Evolutionary conservation across 148 eudicot genomes (phyloP), one percentile per base, ranked within the genome.

Genomic region (Hydrangea macrophylla): DNA sequence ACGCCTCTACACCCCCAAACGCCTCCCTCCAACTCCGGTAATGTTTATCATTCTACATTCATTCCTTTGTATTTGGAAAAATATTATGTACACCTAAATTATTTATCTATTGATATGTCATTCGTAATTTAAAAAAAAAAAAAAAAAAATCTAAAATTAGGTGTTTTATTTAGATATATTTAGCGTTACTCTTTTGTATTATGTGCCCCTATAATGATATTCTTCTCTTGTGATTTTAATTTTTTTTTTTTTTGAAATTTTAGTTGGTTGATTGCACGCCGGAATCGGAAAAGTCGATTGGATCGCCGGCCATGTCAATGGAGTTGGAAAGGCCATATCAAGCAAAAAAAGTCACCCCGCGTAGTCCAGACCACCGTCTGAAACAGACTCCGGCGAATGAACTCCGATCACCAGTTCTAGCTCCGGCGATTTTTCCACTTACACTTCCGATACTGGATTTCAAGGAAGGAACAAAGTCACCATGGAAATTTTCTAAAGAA

Each of bases 401-500:
- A 28, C 25, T 28, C 22, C 75, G 32, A 33, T 56, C 78, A 3
- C 67, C 73, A 31, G n/a, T 32, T 36, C 7, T 8, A 27, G 51
- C 70, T 1, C 65, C 50, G 31, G 58, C 56, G 11, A 37, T 23
- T 18, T 39, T 26, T 0, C 77, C 80, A 15, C 64, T 76, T 18
- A 80, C 76, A 6, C 70, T 71, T 1, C 81, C 83, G 11, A 12
- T 80, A 3, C 70, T 80, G 5, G 88, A 80, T 62, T 13, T 79
- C 40, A 89, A 77, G 32, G 85, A 80, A 44, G 82, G 83, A 24
- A 28, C 75, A 0, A 83, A 74, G 60, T 74, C 85, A 13, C 84
- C 97, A 9, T 85, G 99, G 99, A 94, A 91, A 72, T 87, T 94
- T n/a, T n/a, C n/a, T 10, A 82, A 86, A 58, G 96, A 93, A 71